Evolutionary conservation across 2,329 filamentous ascomycete genomes (phyloP).

Genomic region (Epichloe typhina): DNA sequence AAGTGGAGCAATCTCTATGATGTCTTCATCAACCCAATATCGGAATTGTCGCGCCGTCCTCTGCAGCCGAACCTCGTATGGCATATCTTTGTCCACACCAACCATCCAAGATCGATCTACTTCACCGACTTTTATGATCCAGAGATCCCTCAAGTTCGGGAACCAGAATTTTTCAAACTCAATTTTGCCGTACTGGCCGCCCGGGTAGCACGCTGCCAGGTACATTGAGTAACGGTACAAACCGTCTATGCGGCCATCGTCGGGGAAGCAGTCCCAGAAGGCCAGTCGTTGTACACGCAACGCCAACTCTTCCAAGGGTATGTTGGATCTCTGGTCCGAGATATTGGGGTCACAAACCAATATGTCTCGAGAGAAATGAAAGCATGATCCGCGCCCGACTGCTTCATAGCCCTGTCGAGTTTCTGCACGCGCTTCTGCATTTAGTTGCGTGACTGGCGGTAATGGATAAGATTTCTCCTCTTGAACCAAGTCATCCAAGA

Average conservation of each 20-base stretch:
- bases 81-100: constrained; percentile 17
- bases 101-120: constrained; percentile 24
- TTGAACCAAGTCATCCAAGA: constrained; percentile 22
- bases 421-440: constrained; percentile 21
- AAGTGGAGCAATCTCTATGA: constrained; percentile 24
- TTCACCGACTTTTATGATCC: constrained; percentile 27
- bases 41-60: constrained; percentile 24
- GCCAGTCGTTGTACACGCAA: constrained; percentile 21
- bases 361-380: constrained; percentile 24
- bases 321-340: constrained; percentile 18
- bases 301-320: constrained; percentile 20
- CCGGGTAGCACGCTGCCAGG: constrained; percentile 19
- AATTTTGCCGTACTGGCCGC: constrained; percentile 18
- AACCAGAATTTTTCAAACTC: constrained; percentile 26
- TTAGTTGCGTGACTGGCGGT: constrained; percentile 23
- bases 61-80: constrained; percentile 17
- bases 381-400: constrained; percentile 21
- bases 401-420: constrained; percentile 22
- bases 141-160: constrained; percentile 24
- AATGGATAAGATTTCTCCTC: constrained; percentile 19
- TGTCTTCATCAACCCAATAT: constrained; percentile 25
- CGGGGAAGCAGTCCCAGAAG: constrained; percentile 28
- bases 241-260: constrained; percentile 22
- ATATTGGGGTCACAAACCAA: constrained; percentile 25
- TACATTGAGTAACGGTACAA: constrained; percentile 23